These are phyloP conservation scores for Gracilaria gracilis DNA, from an alignment of 23 red algal species.

Conservation along the genomic window DNA sequence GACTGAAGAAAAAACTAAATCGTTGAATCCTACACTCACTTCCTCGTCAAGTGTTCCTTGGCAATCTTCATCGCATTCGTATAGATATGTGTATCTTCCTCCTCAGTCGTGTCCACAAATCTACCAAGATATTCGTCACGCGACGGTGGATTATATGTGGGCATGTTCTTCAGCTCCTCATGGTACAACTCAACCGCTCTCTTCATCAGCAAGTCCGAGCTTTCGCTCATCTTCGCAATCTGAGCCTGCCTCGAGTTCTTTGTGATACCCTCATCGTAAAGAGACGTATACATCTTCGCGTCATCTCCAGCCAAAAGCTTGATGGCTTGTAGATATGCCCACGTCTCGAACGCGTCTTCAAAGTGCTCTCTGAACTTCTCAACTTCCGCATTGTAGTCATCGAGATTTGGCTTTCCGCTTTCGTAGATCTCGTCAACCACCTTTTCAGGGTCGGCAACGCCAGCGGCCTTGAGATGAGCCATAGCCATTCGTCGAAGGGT, in stretches of 20 bases:
- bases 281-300: neutral
- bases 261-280: slow-evolving; percentile 47
- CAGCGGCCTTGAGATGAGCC: slow-evolving; percentile 51
- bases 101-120: slow-evolving; percentile 49
- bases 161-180: neutral
- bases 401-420: neutral
- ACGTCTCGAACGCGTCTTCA: slow-evolving; percentile 39
- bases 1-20: neutral
- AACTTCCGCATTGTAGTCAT: slow-evolving; percentile 17
- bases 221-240: slow-evolving; percentile 19
- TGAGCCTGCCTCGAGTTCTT: neutral
- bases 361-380: slow-evolving; percentile 10
- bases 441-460: neutral
- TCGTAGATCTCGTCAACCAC: slow-evolving; percentile 56
- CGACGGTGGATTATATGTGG: neutral
- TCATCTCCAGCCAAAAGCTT: neutral
- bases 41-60: slow-evolving; percentile 12
- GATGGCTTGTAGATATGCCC: slow-evolving; percentile 31
- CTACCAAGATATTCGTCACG: slow-evolving; percentile 40
- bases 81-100: slow-evolving; percentile 23
- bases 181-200: slow-evolving; percentile 34
- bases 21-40: neutral
- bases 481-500: slow-evolving; percentile 58
- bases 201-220: neutral
- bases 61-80: slow-evolving; percentile 32